phyloP scores from a whole-genome alignment of 2,329 filamentous ascomycete genomes.

The Thielaviopsis cerberus region DNA sequence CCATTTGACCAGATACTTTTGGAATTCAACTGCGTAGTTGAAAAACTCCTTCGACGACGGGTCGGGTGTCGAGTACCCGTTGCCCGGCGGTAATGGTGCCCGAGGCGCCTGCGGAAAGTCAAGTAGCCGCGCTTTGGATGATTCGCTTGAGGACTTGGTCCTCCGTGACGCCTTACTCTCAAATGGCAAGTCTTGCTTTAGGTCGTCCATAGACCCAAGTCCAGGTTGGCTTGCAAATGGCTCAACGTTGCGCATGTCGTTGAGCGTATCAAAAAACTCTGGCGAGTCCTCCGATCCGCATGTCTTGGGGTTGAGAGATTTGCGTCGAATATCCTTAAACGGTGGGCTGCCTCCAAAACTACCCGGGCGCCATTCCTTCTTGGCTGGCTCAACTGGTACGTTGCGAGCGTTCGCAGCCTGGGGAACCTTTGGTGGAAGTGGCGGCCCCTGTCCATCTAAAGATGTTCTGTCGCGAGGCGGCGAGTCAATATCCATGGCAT shows the following conservation, averaged over 20 bases:
- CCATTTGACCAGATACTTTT: conserved; percentile 16
- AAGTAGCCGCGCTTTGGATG: conserved; percentile 20
- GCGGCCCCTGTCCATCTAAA: conserved; percentile 14
- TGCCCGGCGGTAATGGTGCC: conserved; percentile 25
- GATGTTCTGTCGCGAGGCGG: conserved; percentile 19
- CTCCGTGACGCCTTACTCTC: conserved; percentile 30
- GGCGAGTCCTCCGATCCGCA: conserved; percentile 36
- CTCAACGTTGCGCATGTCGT: conserved; percentile 37
- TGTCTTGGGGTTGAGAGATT: conserved; percentile 6
- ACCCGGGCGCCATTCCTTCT: conserved; percentile 40
- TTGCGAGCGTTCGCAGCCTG: conserved; percentile 24
- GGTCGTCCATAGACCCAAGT: conserved; percentile 34
- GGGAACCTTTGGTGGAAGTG: conserved; percentile 10
- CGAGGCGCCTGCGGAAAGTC: conserved; percentile 31
- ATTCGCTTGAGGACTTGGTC: conserved; percentile 17
- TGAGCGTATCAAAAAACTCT: conserved; percentile 34
- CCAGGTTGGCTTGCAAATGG: conserved; percentile 33
- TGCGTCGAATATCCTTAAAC: not conserved
- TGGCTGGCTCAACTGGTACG: conserved; percentile 38
- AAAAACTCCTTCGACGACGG: conserved; percentile 31
- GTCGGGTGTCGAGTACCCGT: conserved; percentile 26
- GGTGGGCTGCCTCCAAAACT: conserved; percentile 17
- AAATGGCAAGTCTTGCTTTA: conserved; percentile 39
- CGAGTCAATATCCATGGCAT: conserved; percentile 48
- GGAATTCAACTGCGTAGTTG: conserved; percentile 5